phyloP scores from a whole-genome alignment of 2,329 filamentous ascomycete genomes.

The Fusarium pilosicola region DNA sequence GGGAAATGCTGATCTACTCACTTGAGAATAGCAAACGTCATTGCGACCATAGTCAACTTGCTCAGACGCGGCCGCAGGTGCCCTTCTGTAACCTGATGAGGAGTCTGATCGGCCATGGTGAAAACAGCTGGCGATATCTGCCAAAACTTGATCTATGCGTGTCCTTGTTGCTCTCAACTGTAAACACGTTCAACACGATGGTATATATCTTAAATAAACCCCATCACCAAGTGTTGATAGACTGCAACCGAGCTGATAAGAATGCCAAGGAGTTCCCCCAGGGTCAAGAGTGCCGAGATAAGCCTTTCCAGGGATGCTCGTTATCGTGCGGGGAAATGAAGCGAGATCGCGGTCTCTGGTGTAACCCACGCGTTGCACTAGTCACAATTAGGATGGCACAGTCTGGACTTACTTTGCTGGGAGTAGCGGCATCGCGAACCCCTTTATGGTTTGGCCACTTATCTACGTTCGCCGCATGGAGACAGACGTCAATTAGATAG shows the following conservation, averaged over 20 bases:
- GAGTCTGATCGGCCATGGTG: background rate
- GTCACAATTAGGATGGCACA: slow-evolving; percentile 1
- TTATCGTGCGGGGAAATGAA: background rate
- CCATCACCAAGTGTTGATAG: background rate
- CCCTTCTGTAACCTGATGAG: background rate
- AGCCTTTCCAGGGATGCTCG: background rate
- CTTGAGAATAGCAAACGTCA: background rate
- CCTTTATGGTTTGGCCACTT: background rate
- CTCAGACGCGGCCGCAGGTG: background rate
- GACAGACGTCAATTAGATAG: background rate
- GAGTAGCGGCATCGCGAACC: background rate
- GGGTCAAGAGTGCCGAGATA: background rate
- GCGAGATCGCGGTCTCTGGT: background rate
- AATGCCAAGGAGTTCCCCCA: background rate
- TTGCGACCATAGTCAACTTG: background rate
- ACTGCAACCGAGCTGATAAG: background rate
- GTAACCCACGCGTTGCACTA: background rate
- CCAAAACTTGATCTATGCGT: background rate
- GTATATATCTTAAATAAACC: background rate
- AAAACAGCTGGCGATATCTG: background rate
- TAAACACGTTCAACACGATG: background rate
- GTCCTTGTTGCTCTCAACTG: background rate
- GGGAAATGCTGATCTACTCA: background rate
- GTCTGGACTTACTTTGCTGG: background rate
- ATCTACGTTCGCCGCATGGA: background rate